Evolutionary conservation across 768 basidiomycete genomes (phyloP).

Genomic region (Solioccasus polychromus): DNA sequence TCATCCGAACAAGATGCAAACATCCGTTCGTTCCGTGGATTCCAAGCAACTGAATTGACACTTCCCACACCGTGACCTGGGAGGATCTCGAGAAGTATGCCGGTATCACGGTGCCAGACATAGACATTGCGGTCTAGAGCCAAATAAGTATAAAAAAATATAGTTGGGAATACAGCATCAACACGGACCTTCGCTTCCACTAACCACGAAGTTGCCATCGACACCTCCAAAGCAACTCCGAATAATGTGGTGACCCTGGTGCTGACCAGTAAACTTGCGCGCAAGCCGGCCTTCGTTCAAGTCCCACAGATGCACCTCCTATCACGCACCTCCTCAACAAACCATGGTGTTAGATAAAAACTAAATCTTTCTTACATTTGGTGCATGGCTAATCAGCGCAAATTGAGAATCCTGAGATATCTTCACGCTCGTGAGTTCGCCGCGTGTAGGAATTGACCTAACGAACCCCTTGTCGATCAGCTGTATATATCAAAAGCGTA

Average conservation of each 20-base stretch:
- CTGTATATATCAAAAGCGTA: slow-evolving; percentile 5
- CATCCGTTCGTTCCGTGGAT: slow-evolving; percentile 82
- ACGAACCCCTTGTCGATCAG: slow-evolving; percentile 6
- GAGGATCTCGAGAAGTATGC: slow-evolving; percentile 80
- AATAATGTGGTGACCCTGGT: slow-evolving; percentile 80
- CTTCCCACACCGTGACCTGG: slow-evolving; percentile 84
- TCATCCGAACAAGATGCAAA: slow-evolving; percentile 98
- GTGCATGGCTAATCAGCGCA: slow-evolving; percentile 83
- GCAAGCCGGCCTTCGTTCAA: slow-evolving; percentile 65
- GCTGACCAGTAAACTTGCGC: slow-evolving; percentile 84
- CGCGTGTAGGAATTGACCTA: slow-evolving; percentile 66
- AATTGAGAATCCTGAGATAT: slow-evolving; percentile 83
- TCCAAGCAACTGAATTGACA: slow-evolving; percentile 97
- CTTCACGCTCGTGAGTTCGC: slow-evolving; percentile 86
- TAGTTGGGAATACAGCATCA: background rate
- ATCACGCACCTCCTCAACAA: slow-evolving; percentile 11
- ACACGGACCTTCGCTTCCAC: slow-evolving; percentile 88
- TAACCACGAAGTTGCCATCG: slow-evolving; percentile 84
- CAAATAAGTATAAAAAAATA: slow-evolving; percentile 11
- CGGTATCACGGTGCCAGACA: slow-evolving; percentile 91
- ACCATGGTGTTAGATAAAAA: background rate
- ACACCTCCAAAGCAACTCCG: slow-evolving; percentile 92
- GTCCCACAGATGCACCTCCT: slow-evolving; percentile 93
- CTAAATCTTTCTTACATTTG: slow-evolving; percentile 58
- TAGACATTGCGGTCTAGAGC: slow-evolving; percentile 84